Base-by-base conservation (phyloP, 345 rosid species). In the Populus nigra region DNA sequence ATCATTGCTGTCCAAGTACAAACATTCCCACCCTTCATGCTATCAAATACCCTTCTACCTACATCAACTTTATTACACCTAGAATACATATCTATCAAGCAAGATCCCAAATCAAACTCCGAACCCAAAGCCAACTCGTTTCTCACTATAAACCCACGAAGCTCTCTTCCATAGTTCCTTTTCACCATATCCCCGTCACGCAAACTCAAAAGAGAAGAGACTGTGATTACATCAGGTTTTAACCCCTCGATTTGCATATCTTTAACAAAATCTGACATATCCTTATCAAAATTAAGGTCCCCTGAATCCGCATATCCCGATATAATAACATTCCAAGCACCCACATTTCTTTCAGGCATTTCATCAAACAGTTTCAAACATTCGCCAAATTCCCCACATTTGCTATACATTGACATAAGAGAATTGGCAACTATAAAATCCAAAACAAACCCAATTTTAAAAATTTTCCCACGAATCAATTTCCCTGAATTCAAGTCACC, bases 1-100 rank as follows among this genome's bases (percentile, higher is more conserved):
- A 90, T 82, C 90, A 92, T 89, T 35, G 91, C 89, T 5, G 97
- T 92, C 94, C 93, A 90, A 71, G 84, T 82, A 71, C 81, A 83
- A 65, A 90, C 88, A 79, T 88, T 92, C 73, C 82, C 87, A 47
- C 29, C 38, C 45, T 78, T 62, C 88, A 87, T 82, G 61, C 49
- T 76, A 61, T 88, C 86, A 82, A 91, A 90, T 16, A 85, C 83
- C 66, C 77, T 78, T 61, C 85, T 89, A 66, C 82, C 86, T 7
- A 39, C 9, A 45, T 41, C 80, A 55, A 83, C 75, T 65, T 69
- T 83, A 36, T 73, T 65, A 67, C 71, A 81, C 82, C 81, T 90
- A 0, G 88, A 86, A 73, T 90, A 88, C 94, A 92, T 86, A 78
- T 88, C 85, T 66, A 92, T 86, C 86, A 92, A 87, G 75, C 91